phyloP scores from a whole-genome alignment of 306 rosid species.

The Dalbergia oliveri region DNA sequence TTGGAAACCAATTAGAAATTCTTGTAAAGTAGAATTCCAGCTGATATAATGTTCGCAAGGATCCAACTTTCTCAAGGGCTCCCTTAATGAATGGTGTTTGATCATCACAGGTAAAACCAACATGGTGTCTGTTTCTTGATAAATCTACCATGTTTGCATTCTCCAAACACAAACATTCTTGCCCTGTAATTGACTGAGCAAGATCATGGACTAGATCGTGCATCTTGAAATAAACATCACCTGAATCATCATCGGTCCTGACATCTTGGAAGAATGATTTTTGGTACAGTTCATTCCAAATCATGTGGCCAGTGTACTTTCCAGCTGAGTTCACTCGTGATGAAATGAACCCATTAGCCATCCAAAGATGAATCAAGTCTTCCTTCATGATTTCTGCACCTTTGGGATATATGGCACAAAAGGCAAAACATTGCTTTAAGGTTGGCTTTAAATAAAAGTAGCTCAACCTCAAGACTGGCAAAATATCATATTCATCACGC shows the following conservation, averaged over 20 bases:
- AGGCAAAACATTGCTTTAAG: not conserved
- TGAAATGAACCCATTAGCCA: not conserved
- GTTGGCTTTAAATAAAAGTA: not conserved
- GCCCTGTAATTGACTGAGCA: not conserved
- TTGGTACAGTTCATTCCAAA: not conserved
- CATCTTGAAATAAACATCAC: not conserved
- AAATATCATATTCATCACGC: not conserved
- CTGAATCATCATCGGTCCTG: not conserved
- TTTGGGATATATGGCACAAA: not conserved
- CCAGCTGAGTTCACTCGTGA: not conserved
- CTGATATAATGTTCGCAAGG: not conserved
- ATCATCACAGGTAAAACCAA: not conserved
- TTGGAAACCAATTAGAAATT: not conserved
- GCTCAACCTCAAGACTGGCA: not conserved
- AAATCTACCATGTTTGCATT: not conserved
- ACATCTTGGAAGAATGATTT: not conserved
- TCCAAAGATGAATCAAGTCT: too few species aligned
- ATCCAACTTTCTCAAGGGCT: not conserved
- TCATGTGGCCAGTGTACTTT: not conserved
- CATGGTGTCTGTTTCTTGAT: not conserved
- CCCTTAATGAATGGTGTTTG: not conserved
- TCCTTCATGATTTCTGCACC: not conserved
- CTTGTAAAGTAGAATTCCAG: too few species aligned
- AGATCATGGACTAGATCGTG: constrained; percentile 19
- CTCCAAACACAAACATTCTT: constrained; percentile 10